phyloP scores from a whole-genome alignment of 2,329 filamentous ascomycete genomes.

The Fusarium sp. region DNA sequence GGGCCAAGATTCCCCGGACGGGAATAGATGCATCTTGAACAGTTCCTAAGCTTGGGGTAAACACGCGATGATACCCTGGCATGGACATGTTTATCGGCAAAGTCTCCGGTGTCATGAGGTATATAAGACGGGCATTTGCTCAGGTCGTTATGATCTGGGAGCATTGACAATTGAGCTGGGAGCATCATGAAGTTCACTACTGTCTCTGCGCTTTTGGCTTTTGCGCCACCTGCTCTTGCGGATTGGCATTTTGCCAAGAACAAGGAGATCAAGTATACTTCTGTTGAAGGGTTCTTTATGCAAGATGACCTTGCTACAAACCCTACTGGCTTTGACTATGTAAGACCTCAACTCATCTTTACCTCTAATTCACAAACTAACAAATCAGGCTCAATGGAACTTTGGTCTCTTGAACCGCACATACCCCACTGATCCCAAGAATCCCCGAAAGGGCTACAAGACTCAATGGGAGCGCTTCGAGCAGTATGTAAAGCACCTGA shows the following conservation, averaged over 20 bases:
- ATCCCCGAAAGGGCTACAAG: constrained; percentile 53
- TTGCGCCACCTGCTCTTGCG: constrained; percentile 47
- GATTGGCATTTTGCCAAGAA: constrained; percentile 50
- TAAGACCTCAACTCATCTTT: constrained; percentile 50
- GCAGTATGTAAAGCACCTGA: constrained; percentile 67
- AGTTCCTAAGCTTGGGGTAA: constrained; percentile 9
- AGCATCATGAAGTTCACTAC: constrained; percentile 51
- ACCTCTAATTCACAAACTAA: neutral
- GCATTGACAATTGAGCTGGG: neutral
- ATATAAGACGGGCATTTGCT: constrained; percentile 19
- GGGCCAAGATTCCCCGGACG: constrained; percentile 34
- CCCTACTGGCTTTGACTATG: constrained; percentile 72
- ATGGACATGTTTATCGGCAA: neutral
- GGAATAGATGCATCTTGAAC: neutral
- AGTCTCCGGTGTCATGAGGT: neutral
- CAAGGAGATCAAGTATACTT: constrained; percentile 68
- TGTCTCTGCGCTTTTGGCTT: constrained; percentile 47
- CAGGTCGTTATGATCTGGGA: neutral
- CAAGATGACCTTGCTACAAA: constrained; percentile 71
- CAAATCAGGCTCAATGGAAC: constrained; percentile 66
- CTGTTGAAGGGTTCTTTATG: constrained; percentile 72
- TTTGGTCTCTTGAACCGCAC: constrained; percentile 74
- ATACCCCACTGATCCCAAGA: constrained; percentile 66
- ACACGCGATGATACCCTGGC: constrained; percentile 25
- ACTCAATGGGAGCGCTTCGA: constrained; percentile 76